These are phyloP conservation scores for Monosporascus sp. DNA, from an alignment of 2,329 filamentous ascomycete species.

Conservation along the genomic window DNA sequence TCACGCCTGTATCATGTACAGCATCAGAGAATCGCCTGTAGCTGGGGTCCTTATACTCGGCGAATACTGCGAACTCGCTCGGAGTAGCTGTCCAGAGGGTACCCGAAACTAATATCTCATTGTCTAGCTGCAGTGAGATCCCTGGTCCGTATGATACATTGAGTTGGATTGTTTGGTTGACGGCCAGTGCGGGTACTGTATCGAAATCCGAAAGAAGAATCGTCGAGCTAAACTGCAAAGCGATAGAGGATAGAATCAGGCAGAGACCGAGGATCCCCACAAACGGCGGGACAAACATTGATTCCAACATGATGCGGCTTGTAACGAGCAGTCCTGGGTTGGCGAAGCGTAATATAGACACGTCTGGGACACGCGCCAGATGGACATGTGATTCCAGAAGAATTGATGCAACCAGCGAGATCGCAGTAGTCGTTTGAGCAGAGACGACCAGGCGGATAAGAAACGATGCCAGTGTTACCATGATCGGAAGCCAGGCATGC, in stretches of 20 bases:
- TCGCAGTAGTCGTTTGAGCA: neutral
- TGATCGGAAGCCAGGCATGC: neutral
- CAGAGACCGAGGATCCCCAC: neutral
- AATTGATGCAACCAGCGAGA: neutral
- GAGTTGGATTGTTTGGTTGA: neutral
- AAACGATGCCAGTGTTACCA: neutral
- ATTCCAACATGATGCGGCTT: neutral
- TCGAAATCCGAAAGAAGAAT: neutral
- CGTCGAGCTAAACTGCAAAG: neutral
- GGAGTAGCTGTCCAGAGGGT: neutral
- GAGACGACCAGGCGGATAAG: neutral
- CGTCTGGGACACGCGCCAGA: neutral
- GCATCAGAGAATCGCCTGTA: neutral
- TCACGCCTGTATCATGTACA: neutral
- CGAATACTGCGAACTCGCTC: neutral
- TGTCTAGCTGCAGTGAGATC: too few species aligned
- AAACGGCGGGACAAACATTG: neutral
- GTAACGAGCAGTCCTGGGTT: neutral
- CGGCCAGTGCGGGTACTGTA: neutral
- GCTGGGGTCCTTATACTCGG: neutral
- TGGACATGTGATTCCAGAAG: neutral
- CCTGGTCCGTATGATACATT: neutral
- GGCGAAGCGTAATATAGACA: neutral
- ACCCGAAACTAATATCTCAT: neutral
- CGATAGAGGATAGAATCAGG: neutral